These are phyloP conservation scores for Xenoacremonium recifei DNA, from an alignment of 2,329 filamentous ascomycete species.

Conservation along the genomic window DNA sequence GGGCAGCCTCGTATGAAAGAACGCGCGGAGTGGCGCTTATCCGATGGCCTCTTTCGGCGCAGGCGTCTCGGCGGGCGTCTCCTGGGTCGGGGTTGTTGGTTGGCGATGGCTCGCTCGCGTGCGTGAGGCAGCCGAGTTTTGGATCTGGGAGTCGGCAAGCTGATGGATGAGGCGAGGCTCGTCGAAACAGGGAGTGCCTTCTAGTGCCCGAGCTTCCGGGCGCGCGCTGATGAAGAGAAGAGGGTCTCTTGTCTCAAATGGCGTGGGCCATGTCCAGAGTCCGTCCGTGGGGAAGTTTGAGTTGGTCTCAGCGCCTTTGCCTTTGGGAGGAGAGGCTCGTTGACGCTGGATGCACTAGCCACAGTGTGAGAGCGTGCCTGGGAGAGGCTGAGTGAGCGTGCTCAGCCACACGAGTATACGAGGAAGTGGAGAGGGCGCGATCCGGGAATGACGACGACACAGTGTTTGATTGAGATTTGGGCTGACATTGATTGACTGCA, in stretches of 20 bases:
- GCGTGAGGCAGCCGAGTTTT: conserved; percentile 23
- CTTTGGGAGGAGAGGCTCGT: too few relatives aligned
- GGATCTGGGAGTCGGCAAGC: conserved; percentile 2
- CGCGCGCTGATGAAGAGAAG: too few relatives aligned
- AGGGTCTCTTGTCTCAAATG: conserved; percentile 24
- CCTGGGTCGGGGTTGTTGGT: conserved; percentile 9
- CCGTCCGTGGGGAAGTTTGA: conserved; percentile 19
- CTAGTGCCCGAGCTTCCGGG: conserved; percentile 25
- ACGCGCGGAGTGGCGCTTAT: conserved; percentile 26
- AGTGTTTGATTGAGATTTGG: too few relatives aligned
- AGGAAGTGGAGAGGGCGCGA: too few relatives aligned
- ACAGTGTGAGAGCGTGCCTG: too few relatives aligned
- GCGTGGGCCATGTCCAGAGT: conserved; percentile 25
- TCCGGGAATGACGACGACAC: too few relatives aligned
- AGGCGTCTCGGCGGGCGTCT: background rate
- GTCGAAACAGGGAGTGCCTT: conserved; percentile 18
- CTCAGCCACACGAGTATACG: too few relatives aligned
- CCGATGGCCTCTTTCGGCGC: conserved; percentile 18
- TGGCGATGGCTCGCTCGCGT: conserved; percentile 23
- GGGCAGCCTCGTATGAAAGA: conserved; percentile 16
- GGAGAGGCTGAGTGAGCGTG: too few relatives aligned
- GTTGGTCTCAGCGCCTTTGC: too few relatives aligned
- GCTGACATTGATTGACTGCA: too few relatives aligned
- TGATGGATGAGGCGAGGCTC: conserved; percentile 8
- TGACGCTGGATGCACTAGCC: too few relatives aligned